Evolutionary conservation across 2,329 filamentous ascomycete genomes (phyloP), one percentile per base, ranked within the genome.

Genomic region (Orbilia oligospora): DNA sequence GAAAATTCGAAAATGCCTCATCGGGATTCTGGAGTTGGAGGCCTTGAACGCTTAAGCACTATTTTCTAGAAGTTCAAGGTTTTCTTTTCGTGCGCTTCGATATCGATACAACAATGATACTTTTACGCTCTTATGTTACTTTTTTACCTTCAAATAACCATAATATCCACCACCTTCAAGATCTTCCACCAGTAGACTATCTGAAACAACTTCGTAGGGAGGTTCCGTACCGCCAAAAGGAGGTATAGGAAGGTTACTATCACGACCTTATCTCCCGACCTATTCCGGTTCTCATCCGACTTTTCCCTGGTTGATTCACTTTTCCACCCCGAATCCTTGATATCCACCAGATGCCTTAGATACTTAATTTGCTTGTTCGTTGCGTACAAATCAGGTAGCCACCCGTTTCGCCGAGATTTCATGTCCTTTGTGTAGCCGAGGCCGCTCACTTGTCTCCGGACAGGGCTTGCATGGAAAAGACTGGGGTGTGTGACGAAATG

Each of bases 401-500:
- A 24, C 22, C 55, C 55, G 55, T 41, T 18, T 58, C 30, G 33
- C 55, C 55, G 55, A 58, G 24, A 58, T 22, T 41, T 22, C 22
- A 41, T 36, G 33, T 20, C 33, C 53, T 58, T 51, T 48, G 3
- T 18, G 44, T 41, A 30, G 51, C 27, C 51, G 36, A 55, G 51
- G 24, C 27, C 27, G 27, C 51, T 12, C 48, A 24, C 48, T 38
- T 5, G n/a, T 6, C 30, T 58, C 33, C 33, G 3, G 30, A 14
- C 48, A 4, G 14, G 56, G 22, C 33, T n/a, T 61, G 56, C 56
- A 44, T 44, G 33, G 30, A 14, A 38, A 24, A 44, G 3, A 27
- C 10, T 24, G 36, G 33, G 46, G 30, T 33, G 18, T 16, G 61
- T 61, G 49, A 61, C 51, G 51, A 67, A 61, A 30, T 73, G 61